Conservation (phyloP, 1,284 basidiomycete genomes). For the Xerocomus nothofagi region DNA sequence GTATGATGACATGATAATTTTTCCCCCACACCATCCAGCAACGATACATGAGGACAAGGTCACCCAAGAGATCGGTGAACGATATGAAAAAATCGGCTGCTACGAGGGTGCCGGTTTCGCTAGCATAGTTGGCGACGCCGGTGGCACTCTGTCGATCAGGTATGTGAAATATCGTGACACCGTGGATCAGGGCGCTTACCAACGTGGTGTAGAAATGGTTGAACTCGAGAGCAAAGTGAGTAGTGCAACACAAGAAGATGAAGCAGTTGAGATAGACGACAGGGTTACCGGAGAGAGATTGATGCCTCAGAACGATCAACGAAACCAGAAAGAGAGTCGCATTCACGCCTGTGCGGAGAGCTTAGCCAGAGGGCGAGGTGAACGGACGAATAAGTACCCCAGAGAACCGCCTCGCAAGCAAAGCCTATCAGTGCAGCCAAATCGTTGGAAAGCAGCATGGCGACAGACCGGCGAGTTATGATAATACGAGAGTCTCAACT, state of each 20-base stretch:
- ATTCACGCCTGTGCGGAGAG: slow-evolving; percentile 21
- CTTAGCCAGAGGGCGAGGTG: neutral
- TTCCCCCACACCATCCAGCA: slow-evolving; percentile 41
- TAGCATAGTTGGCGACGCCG: slow-evolving; percentile 29
- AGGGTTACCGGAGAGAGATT: slow-evolving; percentile 13
- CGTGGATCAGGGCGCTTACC: slow-evolving; percentile 24
- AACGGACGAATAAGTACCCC: slow-evolving; percentile 23
- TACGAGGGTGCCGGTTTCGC: slow-evolving; percentile 33
- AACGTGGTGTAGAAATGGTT: slow-evolving; percentile 37
- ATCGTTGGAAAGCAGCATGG: slow-evolving; percentile 23
- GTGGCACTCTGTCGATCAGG: slow-evolving; percentile 12
- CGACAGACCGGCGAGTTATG: too few relatives aligned
- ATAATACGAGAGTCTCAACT: too few relatives aligned
- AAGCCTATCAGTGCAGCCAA: slow-evolving; percentile 37
- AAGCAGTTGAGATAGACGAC: slow-evolving; percentile 29
- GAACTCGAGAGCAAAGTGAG: slow-evolving; percentile 41
- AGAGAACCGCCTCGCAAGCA: slow-evolving; percentile 34
- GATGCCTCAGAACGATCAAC: slow-evolving; percentile 21
- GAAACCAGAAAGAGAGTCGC: slow-evolving; percentile 30
- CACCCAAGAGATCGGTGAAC: slow-evolving; percentile 39
- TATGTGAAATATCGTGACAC: neutral
- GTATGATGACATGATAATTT: slow-evolving; percentile 31
- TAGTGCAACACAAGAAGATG: slow-evolving; percentile 37
- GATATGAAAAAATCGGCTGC: slow-evolving; percentile 38
- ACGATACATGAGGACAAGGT: slow-evolving; percentile 40